Percentiles rank a stretch among this genome's conserved stretches.
phyloP scores from a whole-genome alignment of 2,329 filamentous ascomycete species.

The Didymella keratinophila region DNA sequence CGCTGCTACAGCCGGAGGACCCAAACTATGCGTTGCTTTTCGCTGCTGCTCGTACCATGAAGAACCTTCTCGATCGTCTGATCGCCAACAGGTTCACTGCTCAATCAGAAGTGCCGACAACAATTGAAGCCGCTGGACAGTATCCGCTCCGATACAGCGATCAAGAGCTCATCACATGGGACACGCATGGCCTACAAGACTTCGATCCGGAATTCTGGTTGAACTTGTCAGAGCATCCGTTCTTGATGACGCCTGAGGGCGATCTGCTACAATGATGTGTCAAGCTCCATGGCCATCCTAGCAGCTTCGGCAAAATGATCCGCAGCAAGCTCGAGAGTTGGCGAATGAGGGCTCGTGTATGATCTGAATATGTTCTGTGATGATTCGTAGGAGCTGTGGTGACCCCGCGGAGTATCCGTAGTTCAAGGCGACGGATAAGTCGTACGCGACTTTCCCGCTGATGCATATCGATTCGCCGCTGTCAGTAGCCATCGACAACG shows the following conservation, averaged over 20 bases:
- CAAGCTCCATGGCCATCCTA: background rate
- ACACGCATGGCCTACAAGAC: background rate
- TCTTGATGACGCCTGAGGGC: background rate
- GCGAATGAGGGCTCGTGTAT: no score
- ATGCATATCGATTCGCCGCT: no score
- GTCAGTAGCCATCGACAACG: no score
- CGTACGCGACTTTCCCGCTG: no score
- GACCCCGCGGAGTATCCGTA: no score
- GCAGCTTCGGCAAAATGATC: background rate
- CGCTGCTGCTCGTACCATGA: background rate
- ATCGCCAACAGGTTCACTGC: background rate
- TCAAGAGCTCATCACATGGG: background rate
- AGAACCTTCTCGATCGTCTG: background rate
- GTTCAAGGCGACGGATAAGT: no score
- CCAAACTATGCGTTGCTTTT: background rate
- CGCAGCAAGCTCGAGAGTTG: background rate
- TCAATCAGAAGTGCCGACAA: background rate
- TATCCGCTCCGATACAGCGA: background rate
- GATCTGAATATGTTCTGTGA: no score
- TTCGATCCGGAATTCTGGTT: background rate
- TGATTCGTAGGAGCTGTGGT: no score
- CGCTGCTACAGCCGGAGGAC: background rate
- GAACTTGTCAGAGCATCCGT: background rate
- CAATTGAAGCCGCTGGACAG: background rate
- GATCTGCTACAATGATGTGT: background rate